Base-by-base conservation (phyloP, 1,284 basidiomycete genomes). In the Salmacisia buchloeana region DNA sequence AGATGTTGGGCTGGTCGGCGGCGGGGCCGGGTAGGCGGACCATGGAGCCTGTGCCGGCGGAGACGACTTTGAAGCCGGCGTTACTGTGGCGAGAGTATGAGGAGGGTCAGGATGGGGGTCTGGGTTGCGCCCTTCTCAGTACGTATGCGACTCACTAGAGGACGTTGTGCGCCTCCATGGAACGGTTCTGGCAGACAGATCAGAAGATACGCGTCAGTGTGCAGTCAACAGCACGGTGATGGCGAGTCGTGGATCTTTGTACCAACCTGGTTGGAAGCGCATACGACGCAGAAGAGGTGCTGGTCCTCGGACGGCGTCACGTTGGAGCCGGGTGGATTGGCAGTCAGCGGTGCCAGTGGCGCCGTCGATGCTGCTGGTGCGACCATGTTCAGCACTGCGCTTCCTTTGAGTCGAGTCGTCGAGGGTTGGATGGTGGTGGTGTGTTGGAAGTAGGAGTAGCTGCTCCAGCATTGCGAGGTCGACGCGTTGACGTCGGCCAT, bases 1-100 rank as follows among this genome's bases (percentile, higher is more conserved):
- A 98, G 63, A 97, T 93, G 80, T 98, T 98, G 18, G 96, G 96
- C 77, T 92, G 93, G 83, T 98, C 94, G 82, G 96, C 90, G 27
- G 94, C 89, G 31, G 94, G 89, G 0, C 96, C 96, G 12, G 96
- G 96, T 25, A 99, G 82, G 56, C 96, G 89, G 59, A 99, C 96
- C 18, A 93, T 92, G 0, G 94, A 97, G 25, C 96, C 96, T 57
- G 96, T 98, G 7, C 96, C 96, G 7, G 88, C 93, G 1, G 94
- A 97, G 62, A 91, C 88, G 46, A 98, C 96, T 57, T 87, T 88
- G 78, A 90, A 89, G 0, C 93, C 91, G 57, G 91, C 92, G 81
- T 92, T 89, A 46, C 65, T 69, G n/a, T n/a, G n/a, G 59, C 2
- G 58, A 54, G 33, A 59, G 45, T 2, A 59, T 49, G 38, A 31